Evolutionary conservation across 148 eudicot species (phyloP).

Genomic region (Vaccinium vitisidaea): DNA sequence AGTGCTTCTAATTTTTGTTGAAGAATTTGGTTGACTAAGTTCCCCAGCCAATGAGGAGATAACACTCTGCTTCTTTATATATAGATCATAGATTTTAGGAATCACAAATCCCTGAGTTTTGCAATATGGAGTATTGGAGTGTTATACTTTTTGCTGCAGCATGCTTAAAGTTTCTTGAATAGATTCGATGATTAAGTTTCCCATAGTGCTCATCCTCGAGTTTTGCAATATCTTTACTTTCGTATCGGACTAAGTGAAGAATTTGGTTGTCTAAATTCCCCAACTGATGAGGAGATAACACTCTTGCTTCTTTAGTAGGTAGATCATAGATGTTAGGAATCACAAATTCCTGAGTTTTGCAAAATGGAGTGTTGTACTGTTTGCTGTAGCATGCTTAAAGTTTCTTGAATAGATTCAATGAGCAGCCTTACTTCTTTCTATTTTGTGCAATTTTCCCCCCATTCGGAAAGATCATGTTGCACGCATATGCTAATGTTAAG

Average conservation of each 20-base stretch:
- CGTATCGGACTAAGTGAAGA: too few species aligned
- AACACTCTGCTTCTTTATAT: too few species aligned
- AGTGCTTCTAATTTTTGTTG: too few species aligned
- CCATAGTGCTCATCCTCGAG: too few species aligned
- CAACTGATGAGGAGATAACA: too few species aligned
- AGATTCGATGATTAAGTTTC: background rate
- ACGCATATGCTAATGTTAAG: background rate
- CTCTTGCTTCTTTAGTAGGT: too few species aligned
- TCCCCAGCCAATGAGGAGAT: too few species aligned
- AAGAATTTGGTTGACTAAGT: too few species aligned
- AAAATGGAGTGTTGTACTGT: background rate
- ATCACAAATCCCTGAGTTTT: background rate
- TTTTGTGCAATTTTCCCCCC: background rate
- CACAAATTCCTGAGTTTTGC: background rate
- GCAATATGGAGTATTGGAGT: too few species aligned
- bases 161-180: background rate
- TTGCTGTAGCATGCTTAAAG: background rate
- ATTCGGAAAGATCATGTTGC: background rate
- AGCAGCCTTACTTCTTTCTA: background rate
- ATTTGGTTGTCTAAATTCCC: too few species aligned
- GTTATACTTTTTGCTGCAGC: background rate
- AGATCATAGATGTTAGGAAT: background rate
- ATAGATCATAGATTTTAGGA: background rate
- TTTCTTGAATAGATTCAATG: background rate
- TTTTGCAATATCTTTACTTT: too few species aligned